Conservation (phyloP, 805 yeast species). For the Candida pini region DNA sequence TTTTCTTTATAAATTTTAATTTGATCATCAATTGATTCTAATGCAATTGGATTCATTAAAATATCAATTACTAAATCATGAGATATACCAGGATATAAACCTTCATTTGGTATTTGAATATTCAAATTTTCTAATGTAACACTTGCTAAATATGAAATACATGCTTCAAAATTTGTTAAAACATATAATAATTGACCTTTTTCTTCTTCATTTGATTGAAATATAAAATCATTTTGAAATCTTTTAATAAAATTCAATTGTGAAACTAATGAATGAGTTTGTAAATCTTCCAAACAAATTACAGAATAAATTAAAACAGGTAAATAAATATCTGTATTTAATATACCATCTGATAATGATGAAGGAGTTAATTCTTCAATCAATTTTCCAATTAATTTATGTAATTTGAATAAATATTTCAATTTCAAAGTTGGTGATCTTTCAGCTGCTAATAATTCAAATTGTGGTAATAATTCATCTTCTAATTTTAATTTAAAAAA, state of each 20-base stretch:
- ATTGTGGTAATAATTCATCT: slow-evolving; percentile 23
- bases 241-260: slow-evolving; percentile 30
- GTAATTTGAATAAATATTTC: slow-evolving; percentile 26
- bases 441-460: slow-evolving; percentile 28
- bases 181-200: slow-evolving; percentile 30
- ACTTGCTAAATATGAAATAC: slow-evolving; percentile 28
- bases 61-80: slow-evolving; percentile 6
- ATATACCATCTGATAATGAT: slow-evolving; percentile 4
- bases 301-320: slow-evolving; percentile 30
- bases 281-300: slow-evolving; percentile 25
- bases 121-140: slow-evolving; percentile 28
- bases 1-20: slow-evolving; percentile 12
- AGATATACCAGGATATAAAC: not conserved
- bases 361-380: slow-evolving; percentile 17
- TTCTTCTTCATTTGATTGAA: slow-evolving; percentile 24
- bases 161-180: slow-evolving; percentile 32
- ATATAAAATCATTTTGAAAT: slow-evolving; percentile 26
- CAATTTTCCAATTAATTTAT: slow-evolving; percentile 22
- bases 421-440: slow-evolving; percentile 31
- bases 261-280: slow-evolving; percentile 23
- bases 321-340: slow-evolving; percentile 31
- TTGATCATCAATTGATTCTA: slow-evolving; percentile 25
- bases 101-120: slow-evolving; percentile 12
- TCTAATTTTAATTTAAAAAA: slow-evolving; percentile 17
- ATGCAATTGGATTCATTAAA: slow-evolving; percentile 18